A percentile compares a stretch with the other conserved stretches of the same genome.
Evolutionary conservation across 169 alveolate genomes (phyloP).

Genomic region (Plasmodium cynomolgi): DNA sequence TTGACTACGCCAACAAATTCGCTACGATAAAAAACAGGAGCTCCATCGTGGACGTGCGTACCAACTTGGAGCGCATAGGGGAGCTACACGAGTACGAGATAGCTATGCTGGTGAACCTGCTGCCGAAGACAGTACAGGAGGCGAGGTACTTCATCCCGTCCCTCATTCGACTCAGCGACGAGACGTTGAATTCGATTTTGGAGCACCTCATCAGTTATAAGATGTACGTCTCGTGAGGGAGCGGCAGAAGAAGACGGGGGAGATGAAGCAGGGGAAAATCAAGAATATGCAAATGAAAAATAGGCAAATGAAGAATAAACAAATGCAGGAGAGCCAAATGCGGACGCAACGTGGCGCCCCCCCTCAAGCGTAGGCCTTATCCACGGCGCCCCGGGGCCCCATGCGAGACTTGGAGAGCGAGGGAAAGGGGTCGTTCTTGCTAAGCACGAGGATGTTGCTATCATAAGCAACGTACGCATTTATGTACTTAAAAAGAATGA

Average conservation of each 20-base stretch:
- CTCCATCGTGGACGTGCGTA: constrained; percentile 83
- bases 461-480: constrained; percentile 55
- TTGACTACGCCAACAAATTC: constrained; percentile 80
- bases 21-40: constrained; percentile 83
- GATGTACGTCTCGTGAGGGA: constrained; percentile 71
- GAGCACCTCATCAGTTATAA: constrained; percentile 77
- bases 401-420: constrained; percentile 1
- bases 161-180: constrained; percentile 74
- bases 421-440: constrained; percentile 66
- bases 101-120: constrained; percentile 89
- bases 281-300: neutral
- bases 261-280: neutral
- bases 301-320: neutral
- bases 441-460: constrained; percentile 44
- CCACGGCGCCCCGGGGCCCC: neutral
- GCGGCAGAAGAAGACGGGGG: neutral
- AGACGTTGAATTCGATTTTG: constrained; percentile 75
- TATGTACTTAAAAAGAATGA: constrained; percentile 23
- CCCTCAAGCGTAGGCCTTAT: neutral
- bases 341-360: too few relatives aligned
- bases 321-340: neutral
- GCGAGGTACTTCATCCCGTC: constrained; percentile 88
- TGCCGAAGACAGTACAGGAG: constrained; percentile 90
- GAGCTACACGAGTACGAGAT: constrained; percentile 90
- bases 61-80: constrained; percentile 89